phyloP scores from a whole-genome alignment of 2,329 filamentous ascomycete species.

The Chaetomium globosum region DNA sequence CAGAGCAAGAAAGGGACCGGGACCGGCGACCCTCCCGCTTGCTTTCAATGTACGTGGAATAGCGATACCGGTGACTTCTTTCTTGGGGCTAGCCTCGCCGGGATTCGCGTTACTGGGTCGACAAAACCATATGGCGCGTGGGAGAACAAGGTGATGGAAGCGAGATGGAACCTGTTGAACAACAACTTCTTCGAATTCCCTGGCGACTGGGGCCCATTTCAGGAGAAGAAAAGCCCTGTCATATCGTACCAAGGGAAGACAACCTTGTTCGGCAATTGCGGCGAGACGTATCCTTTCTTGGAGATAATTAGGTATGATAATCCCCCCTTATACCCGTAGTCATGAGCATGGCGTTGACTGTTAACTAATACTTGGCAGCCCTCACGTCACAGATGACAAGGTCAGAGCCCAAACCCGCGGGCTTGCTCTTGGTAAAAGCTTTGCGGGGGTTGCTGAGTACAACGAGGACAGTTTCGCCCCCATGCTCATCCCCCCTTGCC shows the following conservation, averaged over 20 bases:
- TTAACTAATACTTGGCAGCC: neutral
- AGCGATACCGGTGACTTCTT: neutral
- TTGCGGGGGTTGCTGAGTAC: neutral
- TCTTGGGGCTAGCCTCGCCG: neutral
- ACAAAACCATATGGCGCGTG: neutral
- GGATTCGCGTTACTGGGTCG: neutral
- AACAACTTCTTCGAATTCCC: neutral
- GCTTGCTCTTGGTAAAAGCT: too few species aligned
- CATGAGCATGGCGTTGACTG: neutral
- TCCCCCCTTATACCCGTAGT: neutral
- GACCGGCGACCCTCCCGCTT: neutral
- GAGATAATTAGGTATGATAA: neutral
- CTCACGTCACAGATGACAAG: too few species aligned
- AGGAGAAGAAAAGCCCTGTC: neutral
- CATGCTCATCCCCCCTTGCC: neutral
- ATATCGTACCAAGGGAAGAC: neutral
- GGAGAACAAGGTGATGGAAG: neutral
- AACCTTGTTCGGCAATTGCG: neutral
- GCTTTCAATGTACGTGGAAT: neutral
- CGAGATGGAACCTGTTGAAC: neutral
- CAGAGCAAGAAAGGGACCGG: neutral
- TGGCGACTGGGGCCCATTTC: neutral
- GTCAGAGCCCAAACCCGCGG: too few species aligned
- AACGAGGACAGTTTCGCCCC: neutral
- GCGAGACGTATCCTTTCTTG: neutral